A percentile compares a stretch with the other conserved stretches of the same genome.
phyloP scores from a whole-genome alignment of 2,329 filamentous ascomycete species.

The Trichoderma sp. region DNA sequence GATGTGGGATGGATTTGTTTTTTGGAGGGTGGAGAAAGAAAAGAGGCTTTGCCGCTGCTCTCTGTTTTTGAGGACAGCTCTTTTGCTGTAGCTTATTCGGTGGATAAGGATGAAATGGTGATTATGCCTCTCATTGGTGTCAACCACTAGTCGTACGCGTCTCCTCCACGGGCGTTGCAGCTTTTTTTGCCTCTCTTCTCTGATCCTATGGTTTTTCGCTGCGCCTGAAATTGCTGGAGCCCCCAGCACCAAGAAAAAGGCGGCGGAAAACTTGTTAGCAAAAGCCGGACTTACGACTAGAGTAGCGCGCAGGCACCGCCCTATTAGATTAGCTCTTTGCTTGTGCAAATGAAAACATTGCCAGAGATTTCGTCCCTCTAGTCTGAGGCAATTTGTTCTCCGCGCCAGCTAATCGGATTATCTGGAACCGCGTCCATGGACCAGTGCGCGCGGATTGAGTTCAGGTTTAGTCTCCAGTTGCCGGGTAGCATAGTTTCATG shows the following conservation, averaged over 20 bases:
- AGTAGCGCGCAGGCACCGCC: neutral
- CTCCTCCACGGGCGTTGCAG: neutral
- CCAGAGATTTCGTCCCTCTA: neutral
- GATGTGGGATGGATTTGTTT: neutral
- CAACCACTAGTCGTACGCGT: neutral
- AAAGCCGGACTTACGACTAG: neutral
- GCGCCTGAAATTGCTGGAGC: neutral
- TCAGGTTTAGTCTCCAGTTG: neutral
- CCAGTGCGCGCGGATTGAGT: neutral
- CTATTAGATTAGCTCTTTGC: neutral
- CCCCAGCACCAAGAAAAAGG: neutral
- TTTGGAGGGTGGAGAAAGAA: neutral
- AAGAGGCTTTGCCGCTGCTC: neutral
- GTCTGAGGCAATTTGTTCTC: slow-evolving; percentile 10
- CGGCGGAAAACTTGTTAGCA: neutral
- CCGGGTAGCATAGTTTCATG: neutral
- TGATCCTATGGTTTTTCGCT: neutral
- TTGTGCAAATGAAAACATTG: neutral
- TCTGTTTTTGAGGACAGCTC: neutral
- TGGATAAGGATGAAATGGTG: neutral
- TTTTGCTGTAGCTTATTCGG: neutral
- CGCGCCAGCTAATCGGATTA: neutral
- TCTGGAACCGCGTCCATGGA: neutral
- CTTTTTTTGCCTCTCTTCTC: neutral
- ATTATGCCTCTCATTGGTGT: neutral